Evolutionary conservation across 768 basidiomycete genomes (phyloP).

Genomic region (Pulveroboletus sp.): DNA sequence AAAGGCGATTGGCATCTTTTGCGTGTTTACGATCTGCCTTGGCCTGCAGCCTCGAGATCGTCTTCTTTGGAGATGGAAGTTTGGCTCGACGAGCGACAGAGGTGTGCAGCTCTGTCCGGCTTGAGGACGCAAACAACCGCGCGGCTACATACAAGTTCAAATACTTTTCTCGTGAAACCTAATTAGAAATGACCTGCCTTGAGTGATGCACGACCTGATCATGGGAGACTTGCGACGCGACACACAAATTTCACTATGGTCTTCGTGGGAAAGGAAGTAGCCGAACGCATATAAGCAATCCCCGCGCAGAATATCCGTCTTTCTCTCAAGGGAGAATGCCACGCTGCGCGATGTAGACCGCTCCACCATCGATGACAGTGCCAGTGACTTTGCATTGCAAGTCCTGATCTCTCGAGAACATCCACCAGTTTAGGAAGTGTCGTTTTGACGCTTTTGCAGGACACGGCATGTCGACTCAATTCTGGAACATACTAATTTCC

Average conservation of each 20-base stretch:
- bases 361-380: conserved; percentile 58
- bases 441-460: conserved; percentile 47
- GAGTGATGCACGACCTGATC: conserved; percentile 24
- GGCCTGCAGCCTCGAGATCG: conserved; percentile 45
- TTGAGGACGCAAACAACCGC: conserved; percentile 39
- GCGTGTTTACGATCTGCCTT: conserved; percentile 36
- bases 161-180: neutral
- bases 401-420: conserved; percentile 55
- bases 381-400: conserved; percentile 49
- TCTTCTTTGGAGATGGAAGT: conserved; percentile 34
- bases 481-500: conserved; percentile 42
- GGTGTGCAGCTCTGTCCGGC: conserved; percentile 44
- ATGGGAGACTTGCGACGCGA: conserved; percentile 13
- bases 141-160: conserved; percentile 23
- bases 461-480: conserved; percentile 59
- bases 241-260: too few relatives aligned
- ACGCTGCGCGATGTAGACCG: conserved; percentile 56
- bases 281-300: conserved; percentile 22
- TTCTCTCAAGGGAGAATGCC: conserved; percentile 49
- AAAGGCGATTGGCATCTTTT: conserved; percentile 43
- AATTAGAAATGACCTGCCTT: conserved; percentile 11
- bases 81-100: conserved; percentile 38
- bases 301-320: neutral
- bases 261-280: conserved; percentile 37
- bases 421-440: conserved; percentile 62